phyloP scores from a whole-genome alignment of 2,329 filamentous ascomycete species.

The Chrysoporthe cubensis region DNA sequence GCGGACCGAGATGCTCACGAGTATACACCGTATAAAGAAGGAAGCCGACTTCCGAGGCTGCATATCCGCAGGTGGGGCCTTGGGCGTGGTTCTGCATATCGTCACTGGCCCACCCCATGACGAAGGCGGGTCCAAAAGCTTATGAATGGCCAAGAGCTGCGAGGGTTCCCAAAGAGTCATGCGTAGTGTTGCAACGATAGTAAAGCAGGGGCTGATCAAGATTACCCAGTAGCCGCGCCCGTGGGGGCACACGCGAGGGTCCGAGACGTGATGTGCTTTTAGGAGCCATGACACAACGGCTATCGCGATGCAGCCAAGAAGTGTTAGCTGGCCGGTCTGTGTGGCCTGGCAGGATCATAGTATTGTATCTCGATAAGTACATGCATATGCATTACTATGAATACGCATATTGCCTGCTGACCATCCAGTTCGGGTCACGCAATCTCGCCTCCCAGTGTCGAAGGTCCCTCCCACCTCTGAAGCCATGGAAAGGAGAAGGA shows the following conservation, averaged over 20 bases:
- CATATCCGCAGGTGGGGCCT: constrained; percentile 14
- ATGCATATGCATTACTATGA: background rate
- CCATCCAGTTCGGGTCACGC: background rate
- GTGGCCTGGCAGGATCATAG: background rate
- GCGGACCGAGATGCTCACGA: too few relatives aligned
- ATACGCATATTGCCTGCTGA: background rate
- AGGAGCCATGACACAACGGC: constrained; percentile 12
- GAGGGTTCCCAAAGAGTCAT: background rate
- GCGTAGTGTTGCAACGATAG: background rate
- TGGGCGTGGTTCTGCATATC: constrained; percentile 18
- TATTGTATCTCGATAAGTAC: background rate
- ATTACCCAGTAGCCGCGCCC: background rate
- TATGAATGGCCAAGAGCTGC: background rate
- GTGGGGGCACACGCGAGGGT: background rate
- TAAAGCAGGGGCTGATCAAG: background rate
- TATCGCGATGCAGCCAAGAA: background rate
- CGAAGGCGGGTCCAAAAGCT: background rate
- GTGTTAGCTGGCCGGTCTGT: background rate
- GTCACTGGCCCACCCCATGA: constrained; percentile 26
- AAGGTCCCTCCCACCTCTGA: constrained; percentile 20
- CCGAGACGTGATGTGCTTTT: constrained; percentile 9
- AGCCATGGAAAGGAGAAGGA: constrained; percentile 26
- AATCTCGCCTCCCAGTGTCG: constrained; percentile 14
- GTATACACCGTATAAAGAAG: background rate
- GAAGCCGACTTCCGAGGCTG: constrained; percentile 22